Conservation (phyloP, 768 basidiomycete genomes). For the Basidioascus undulatus region DNA sequence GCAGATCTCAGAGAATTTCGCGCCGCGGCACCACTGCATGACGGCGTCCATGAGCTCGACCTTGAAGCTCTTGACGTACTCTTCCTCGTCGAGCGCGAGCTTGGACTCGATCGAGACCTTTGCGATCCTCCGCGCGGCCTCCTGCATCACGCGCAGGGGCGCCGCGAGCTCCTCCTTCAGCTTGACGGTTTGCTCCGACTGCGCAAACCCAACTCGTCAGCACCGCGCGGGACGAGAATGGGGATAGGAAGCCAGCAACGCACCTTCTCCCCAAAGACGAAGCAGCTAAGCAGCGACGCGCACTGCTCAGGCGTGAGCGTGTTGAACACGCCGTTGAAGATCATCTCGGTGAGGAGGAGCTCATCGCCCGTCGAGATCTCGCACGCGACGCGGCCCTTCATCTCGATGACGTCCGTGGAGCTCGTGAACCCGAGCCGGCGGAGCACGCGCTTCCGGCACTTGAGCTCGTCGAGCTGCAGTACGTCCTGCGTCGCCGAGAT, state of each 20-base stretch:
- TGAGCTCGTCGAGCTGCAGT: slow-evolving; percentile 86
- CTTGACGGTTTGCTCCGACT: slow-evolving; percentile 69
- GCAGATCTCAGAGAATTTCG: slow-evolving; percentile 84
- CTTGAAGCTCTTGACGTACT: slow-evolving; percentile 91
- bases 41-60: slow-evolving; percentile 98
- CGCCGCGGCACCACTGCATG: slow-evolving; percentile 92
- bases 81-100: slow-evolving; percentile 64
- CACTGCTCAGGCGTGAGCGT: slow-evolving; percentile 69
- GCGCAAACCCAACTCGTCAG: slow-evolving; percentile 1
- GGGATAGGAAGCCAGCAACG: slow-evolving; percentile 6
- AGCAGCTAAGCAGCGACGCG: slow-evolving; percentile 83
- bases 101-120: slow-evolving; percentile 89
- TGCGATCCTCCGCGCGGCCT: slow-evolving; percentile 83
- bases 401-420: slow-evolving; percentile 74
- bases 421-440: slow-evolving; percentile 77
- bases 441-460: slow-evolving; percentile 77
- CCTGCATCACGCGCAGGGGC: slow-evolving; percentile 83
- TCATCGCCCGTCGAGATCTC: slow-evolving; percentile 97
- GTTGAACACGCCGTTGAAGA: slow-evolving; percentile 95
- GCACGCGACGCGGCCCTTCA: slow-evolving; percentile 94
- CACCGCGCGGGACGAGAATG: neutral
- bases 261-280: slow-evolving; percentile 93
- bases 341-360: slow-evolving; percentile 77
- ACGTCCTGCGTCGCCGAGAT: slow-evolving; percentile 80
- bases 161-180: slow-evolving; percentile 83